These are phyloP conservation scores for Mycena indigotica DNA, from an alignment of 768 basidiomycete genomes.

Conservation along the genomic window DNA sequence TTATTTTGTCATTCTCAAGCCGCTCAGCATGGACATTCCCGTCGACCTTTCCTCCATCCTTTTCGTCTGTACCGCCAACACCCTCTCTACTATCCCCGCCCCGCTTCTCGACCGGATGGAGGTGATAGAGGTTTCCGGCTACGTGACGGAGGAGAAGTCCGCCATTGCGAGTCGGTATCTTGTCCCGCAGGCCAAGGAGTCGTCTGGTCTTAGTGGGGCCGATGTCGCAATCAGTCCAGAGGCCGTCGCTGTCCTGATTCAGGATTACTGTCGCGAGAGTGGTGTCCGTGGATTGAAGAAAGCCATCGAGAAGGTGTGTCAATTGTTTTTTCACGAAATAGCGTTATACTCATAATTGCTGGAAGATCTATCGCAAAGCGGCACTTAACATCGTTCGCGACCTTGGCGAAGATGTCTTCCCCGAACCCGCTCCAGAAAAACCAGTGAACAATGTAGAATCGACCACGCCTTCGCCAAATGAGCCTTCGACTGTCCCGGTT, in stretches of 20 bases:
- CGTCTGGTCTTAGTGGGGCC: conserved; percentile 81
- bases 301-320: conserved; percentile 89
- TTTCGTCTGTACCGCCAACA: conserved; percentile 97
- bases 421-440: conserved; percentile 55
- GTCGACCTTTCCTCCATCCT: conserved; percentile 95
- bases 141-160: conserved; percentile 91
- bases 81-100: conserved; percentile 90
- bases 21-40: conserved; percentile 88
- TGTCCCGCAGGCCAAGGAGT: conserved; percentile 90
- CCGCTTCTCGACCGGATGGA: conserved; percentile 96
- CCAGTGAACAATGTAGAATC: conserved; percentile 9
- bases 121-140: conserved; percentile 91
- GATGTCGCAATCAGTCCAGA: conserved; percentile 78
- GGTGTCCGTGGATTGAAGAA: conserved; percentile 98
- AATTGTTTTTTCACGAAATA: not conserved
- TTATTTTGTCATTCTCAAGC: not conserved
- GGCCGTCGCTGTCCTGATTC: conserved; percentile 86
- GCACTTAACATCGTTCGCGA: conserved; percentile 90
- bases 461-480: conserved; percentile 17
- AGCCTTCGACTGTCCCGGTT: conserved; percentile 37
- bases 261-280: conserved; percentile 96
- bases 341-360: not conserved
- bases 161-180: conserved; percentile 87
- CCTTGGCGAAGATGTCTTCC: conserved; percentile 82
- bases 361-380: conserved; percentile 93